phyloP scores from a whole-genome alignment of 2,329 filamentous ascomycete species.

The Aschersonia sp. region DNA sequence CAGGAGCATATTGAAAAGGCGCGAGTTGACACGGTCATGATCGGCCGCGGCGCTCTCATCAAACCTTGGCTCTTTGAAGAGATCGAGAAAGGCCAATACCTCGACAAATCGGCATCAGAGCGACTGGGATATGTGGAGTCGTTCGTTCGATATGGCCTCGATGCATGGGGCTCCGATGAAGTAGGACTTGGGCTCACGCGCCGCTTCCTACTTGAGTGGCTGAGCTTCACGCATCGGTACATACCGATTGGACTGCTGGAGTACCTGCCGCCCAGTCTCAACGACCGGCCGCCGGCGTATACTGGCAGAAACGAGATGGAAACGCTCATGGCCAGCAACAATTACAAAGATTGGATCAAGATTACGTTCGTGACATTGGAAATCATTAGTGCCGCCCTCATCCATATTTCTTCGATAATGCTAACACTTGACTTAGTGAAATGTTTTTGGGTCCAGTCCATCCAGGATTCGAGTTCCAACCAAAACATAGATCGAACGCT shows the following conservation, averaged over 20 bases:
- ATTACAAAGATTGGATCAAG: conserved; percentile 98
- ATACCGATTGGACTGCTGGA: conserved; percentile 82
- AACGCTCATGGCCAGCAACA: conserved; percentile 77
- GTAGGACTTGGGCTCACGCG: conserved; percentile 82
- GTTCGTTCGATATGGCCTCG: conserved; percentile 79
- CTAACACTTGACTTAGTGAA: conserved; percentile 44
- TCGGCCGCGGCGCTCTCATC: conserved; percentile 87
- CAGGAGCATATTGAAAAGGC: conserved; percentile 61
- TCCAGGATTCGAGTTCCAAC: conserved; percentile 82
- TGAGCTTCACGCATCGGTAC: conserved; percentile 88
- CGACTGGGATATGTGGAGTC: conserved; percentile 76
- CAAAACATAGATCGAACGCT: conserved; percentile 92
- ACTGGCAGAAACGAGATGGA: conserved; percentile 80
- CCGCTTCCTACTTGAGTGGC: conserved; percentile 86
- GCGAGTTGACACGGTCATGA: conserved; percentile 87
- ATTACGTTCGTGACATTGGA: conserved; percentile 55
- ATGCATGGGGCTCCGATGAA: conserved; percentile 93
- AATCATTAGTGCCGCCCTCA: not conserved
- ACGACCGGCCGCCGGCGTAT: conserved; percentile 79
- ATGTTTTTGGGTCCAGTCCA: conserved; percentile 94
- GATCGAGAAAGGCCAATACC: conserved; percentile 79
- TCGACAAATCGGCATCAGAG: conserved; percentile 87
- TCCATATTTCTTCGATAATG: not conserved
- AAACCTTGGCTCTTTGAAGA: conserved; percentile 99
- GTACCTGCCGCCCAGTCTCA: conserved; percentile 72